These are phyloP conservation scores for Phytophthora boehmeriae DNA, from an alignment of 352 stramenopile genomes.

Conservation along the genomic window DNA sequence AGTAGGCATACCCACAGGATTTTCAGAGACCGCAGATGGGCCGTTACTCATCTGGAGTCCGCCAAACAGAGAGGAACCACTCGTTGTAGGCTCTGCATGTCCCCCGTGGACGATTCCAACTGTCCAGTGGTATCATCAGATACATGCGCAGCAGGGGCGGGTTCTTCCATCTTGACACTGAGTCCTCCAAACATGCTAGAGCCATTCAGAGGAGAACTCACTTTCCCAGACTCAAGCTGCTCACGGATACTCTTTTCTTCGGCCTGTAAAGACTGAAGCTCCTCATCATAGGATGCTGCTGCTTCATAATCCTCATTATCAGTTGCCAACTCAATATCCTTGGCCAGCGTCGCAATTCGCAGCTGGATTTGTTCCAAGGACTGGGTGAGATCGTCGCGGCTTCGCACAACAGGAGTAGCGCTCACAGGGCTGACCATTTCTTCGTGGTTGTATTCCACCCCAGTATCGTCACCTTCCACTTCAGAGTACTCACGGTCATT, in stretches of 20 bases:
- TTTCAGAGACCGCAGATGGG: slow-evolving; percentile 13
- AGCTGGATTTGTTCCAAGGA: slow-evolving; percentile 51
- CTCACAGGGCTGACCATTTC: slow-evolving; percentile 46
- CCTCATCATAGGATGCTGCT: slow-evolving; percentile 63
- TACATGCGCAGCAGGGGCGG: slow-evolving; percentile 6
- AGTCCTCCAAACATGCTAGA: slow-evolving; percentile 40
- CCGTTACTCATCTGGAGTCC: slow-evolving; percentile 43
- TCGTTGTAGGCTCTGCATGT: neutral
- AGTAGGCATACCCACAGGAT: slow-evolving; percentile 10
- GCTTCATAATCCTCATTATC: slow-evolving; percentile 78
- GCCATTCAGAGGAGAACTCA: slow-evolving; percentile 5
- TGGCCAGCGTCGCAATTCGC: slow-evolving; percentile 60
- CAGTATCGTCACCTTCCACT: slow-evolving; percentile 25
- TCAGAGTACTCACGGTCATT: slow-evolving; percentile 29
- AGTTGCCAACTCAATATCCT: slow-evolving; percentile 70
- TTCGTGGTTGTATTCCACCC: slow-evolving; percentile 32
- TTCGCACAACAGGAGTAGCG: slow-evolving; percentile 30
- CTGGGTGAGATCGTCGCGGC: slow-evolving; percentile 39
- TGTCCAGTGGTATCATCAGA: slow-evolving; percentile 1
- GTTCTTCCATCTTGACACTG: slow-evolving; percentile 22
- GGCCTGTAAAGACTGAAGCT: slow-evolving; percentile 58
- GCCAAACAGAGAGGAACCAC: slow-evolving; percentile 37
- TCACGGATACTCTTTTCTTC: slow-evolving; percentile 50
- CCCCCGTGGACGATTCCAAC: slow-evolving; percentile 15
- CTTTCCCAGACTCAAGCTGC: slow-evolving; percentile 16